Conservation (phyloP, 2,329 filamentous ascomycete genomes). For the Claviceps quebecensis region DNA sequence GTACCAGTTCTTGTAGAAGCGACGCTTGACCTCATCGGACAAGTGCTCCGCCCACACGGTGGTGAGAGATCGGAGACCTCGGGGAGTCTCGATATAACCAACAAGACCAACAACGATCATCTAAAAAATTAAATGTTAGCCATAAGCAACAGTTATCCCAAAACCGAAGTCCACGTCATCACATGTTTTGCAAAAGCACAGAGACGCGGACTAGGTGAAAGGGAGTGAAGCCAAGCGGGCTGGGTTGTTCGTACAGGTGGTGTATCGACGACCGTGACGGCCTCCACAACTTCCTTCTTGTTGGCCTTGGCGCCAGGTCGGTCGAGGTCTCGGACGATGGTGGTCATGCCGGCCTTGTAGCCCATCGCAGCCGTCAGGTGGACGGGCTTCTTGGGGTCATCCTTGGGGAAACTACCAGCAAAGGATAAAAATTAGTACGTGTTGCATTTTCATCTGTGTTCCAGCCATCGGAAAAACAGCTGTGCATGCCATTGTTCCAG, state of each 20-base stretch:
- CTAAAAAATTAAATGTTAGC: conserved; percentile 55
- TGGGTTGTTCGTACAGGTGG: conserved; percentile 87
- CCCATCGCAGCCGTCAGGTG: conserved; percentile 97
- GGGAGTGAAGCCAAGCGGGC: conserved; percentile 56
- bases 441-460: not conserved
- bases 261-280: conserved; percentile 77
- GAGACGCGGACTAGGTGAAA: not conserved
- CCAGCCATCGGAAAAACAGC: not conserved
- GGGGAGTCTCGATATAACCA: conserved; percentile 99
- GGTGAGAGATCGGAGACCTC: conserved; percentile 96
- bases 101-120: conserved; percentile 99
- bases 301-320: conserved; percentile 97
- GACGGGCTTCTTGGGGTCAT: conserved; percentile 99
- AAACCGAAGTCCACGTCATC: not conserved
- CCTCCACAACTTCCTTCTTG: conserved; percentile 96
- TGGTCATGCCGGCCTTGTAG: conserved; percentile 99
- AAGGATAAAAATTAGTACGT: not conserved
- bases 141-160: conserved; percentile 38
- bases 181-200: not conserved
- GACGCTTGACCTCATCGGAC: conserved; percentile 95
- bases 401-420: conserved; percentile 83
- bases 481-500: not conserved
- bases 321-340: conserved; percentile 98
- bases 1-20: conserved; percentile 99
- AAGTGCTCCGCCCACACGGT: conserved; percentile 99